Conservation (phyloP, 306 rosid species). For the Hippophae gyantsensis region DNA sequence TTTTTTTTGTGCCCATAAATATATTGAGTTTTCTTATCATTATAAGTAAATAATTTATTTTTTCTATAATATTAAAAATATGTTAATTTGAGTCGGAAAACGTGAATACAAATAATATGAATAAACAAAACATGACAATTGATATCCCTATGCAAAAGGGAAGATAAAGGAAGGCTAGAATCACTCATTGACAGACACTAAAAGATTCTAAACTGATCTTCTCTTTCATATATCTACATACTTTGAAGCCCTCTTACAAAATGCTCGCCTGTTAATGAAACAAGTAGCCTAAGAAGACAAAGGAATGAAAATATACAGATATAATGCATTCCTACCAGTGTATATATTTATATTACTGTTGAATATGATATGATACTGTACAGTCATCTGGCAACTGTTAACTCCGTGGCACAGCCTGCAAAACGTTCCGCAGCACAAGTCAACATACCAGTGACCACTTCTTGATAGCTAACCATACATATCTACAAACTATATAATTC, state of each 20-base stretch:
- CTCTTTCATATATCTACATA: conserved; percentile 21
- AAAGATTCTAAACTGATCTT: not conserved
- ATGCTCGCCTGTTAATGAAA: conserved; percentile 9
- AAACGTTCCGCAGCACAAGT: not conserved
- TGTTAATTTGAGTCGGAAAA: no score
- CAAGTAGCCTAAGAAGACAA: conserved; percentile 20
- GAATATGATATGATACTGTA: conserved; percentile 17
- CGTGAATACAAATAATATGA: no score
- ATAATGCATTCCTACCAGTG: conserved; percentile 10
- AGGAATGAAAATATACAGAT: conserved; percentile 18
- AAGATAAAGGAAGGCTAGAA: no score
- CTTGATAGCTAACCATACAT: conserved; percentile 8
- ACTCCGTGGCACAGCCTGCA: conserved; percentile 13
- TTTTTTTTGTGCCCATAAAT: no score
- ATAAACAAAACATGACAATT: no score
- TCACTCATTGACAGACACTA: no score
- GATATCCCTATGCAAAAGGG: no score
- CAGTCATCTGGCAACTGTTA: conserved; percentile 19
- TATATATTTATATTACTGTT: conserved; percentile 13
- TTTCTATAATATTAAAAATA: no score
- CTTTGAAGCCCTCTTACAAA: conserved; percentile 22
- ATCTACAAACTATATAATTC: conserved; percentile 18
- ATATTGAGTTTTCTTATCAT: no score
- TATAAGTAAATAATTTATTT: no score
- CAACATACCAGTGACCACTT: conserved; percentile 14